Percentiles rank a stretch among this genome's conserved stretches.
Conservation (phyloP, 192 early-diverging fungal genomes). For the Backusella tarrabulga region DNA sequence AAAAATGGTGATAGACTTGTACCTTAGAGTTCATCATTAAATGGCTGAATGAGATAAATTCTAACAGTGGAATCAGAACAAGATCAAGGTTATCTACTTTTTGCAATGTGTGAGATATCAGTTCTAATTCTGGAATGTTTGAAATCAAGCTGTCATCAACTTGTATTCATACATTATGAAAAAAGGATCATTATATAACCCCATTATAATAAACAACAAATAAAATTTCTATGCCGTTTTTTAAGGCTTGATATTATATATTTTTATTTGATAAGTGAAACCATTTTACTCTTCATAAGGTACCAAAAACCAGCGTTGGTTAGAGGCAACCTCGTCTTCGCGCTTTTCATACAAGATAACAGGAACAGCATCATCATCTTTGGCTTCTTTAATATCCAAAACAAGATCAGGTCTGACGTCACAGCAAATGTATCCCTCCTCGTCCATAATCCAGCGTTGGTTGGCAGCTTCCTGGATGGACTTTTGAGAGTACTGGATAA, state of each 20-base stretch:
- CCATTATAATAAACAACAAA: background rate
- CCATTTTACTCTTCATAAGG: background rate
- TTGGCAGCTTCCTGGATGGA: conserved; percentile 10
- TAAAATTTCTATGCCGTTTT: background rate
- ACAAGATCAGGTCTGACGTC: conserved; percentile 15
- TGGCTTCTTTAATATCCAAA: conserved; percentile 18
- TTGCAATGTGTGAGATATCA: no score
- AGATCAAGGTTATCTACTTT: no score
- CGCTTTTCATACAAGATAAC: conserved; percentile 21
- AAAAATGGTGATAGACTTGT: no score
- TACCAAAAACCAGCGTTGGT: conserved; percentile 24
- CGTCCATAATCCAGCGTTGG: conserved; percentile 16
- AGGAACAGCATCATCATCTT: conserved; percentile 18
- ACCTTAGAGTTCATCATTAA: no score
- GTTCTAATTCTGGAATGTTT: no score
- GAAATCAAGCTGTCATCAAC: no score
- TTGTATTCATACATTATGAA: no score
- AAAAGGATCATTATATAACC: no score
- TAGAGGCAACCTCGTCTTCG: conserved; percentile 23
- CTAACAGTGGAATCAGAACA: no score
- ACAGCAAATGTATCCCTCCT: conserved; percentile 23
- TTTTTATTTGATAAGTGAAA: background rate
- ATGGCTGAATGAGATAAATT: no score
- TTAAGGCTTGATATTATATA: background rate
- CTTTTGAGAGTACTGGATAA: conserved; percentile 20